Evolutionary conservation across 768 basidiomycete species (phyloP).

Genomic region (Pisolithus orientalis): DNA sequence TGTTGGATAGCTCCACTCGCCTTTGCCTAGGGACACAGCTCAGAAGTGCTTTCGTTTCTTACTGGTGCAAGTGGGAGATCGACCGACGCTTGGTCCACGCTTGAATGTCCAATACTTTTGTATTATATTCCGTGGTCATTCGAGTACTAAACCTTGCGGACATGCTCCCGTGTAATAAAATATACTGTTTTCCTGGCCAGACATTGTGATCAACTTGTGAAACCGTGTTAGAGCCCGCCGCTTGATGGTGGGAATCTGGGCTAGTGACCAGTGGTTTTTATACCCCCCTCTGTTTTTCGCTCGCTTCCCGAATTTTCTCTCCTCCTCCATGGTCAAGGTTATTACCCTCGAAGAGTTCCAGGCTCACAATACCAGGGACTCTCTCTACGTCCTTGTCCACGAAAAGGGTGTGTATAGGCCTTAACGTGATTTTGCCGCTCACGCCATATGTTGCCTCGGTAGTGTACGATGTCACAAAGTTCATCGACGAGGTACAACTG

Average conservation of each 20-base stretch:
- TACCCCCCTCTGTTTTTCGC: slow-evolving; percentile 11
- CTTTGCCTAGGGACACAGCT: slow-evolving; percentile 74
- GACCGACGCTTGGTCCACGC: slow-evolving; percentile 63
- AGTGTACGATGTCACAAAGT: slow-evolving; percentile 94
- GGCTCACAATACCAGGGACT: slow-evolving; percentile 66
- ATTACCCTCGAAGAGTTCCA: slow-evolving; percentile 74
- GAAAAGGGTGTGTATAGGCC: slow-evolving; percentile 58
- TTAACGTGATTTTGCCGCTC: background rate
- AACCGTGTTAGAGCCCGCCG: slow-evolving; percentile 1
- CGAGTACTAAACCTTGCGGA: slow-evolving; percentile 73
- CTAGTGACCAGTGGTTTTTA: background rate
- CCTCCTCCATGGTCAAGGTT: slow-evolving; percentile 38
- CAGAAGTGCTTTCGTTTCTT: slow-evolving; percentile 68
- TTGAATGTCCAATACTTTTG: slow-evolving; percentile 50
- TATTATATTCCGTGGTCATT: slow-evolving; percentile 45
- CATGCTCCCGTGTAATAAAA: slow-evolving; percentile 17
- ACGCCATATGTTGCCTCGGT: background rate
- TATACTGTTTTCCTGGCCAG: background rate
- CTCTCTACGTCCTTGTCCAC: slow-evolving; percentile 76
- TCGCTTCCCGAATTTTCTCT: slow-evolving; percentile 19
- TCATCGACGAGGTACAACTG: slow-evolving; percentile 80
- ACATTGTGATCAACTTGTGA: background rate
- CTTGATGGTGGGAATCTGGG: background rate
- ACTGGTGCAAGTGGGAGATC: slow-evolving; percentile 69
- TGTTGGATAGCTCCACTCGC: slow-evolving; percentile 42